Conservation (phyloP, 495 filamentous ascomycete genomes). For the Astrothelium subdiscretum region DNA sequence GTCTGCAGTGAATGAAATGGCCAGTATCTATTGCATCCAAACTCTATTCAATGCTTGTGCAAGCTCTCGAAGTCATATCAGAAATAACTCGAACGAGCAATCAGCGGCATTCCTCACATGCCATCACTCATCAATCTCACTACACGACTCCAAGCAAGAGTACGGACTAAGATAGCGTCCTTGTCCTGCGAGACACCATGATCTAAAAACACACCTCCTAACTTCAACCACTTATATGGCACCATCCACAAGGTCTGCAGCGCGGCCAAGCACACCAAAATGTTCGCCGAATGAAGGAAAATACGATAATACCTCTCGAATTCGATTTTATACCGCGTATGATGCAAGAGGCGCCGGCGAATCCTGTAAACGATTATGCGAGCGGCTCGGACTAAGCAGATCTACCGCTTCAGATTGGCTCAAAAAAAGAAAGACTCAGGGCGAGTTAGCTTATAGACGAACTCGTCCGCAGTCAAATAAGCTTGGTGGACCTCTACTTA, state of each 20-base stretch:
- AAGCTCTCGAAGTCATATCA: too few species aligned
- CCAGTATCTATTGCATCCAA: too few species aligned
- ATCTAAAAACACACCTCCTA: too few species aligned
- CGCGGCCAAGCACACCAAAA: not conserved
- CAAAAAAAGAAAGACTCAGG: not conserved
- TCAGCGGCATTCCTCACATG: too few species aligned
- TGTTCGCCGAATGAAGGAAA: not conserved
- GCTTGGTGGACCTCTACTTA: not conserved
- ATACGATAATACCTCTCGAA: not conserved
- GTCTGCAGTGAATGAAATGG: too few species aligned
- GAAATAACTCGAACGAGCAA: too few species aligned
- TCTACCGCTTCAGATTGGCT: not conserved
- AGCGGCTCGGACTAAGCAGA: not conserved
- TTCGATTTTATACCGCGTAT: not conserved
- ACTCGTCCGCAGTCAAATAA: not conserved
- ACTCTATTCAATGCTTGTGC: too few species aligned
- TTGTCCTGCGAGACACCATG: too few species aligned
- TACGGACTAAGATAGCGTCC: too few species aligned
- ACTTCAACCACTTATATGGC: not conserved
- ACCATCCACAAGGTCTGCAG: not conserved
- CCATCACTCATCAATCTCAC: too few species aligned
- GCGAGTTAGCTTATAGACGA: not conserved
- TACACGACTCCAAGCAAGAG: too few species aligned
- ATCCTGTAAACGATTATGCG: not conserved
- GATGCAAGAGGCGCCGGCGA: not conserved